Percentiles rank a stretch among this genome's conserved stretches.
Evolutionary conservation across 306 rosid genomes (phyloP).

Genomic region (Luffa acutangula): DNA sequence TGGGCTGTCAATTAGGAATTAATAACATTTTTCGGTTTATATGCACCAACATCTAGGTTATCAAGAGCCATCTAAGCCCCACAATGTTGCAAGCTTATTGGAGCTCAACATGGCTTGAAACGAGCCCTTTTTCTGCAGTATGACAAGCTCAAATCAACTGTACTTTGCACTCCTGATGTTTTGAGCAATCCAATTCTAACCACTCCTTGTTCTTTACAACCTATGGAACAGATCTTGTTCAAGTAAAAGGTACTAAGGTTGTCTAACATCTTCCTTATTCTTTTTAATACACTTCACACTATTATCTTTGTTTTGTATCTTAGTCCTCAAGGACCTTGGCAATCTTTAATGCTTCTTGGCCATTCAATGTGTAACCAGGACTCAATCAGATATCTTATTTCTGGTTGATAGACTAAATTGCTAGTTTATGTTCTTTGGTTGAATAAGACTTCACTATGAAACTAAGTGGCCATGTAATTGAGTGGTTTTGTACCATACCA

Average conservation of each 20-base stretch:
- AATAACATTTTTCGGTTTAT: background rate
- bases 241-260: no score
- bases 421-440: background rate
- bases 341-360: background rate
- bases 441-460: background rate
- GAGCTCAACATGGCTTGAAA: background rate
- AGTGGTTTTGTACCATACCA: background rate
- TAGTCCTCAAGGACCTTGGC: background rate
- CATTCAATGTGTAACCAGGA: background rate
- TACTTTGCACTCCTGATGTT: no score
- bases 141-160: background rate
- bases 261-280: background rate
- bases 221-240: no score
- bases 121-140: background rate
- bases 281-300: background rate
- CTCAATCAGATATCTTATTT: background rate
- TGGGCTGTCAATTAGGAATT: background rate
- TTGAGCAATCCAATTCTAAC: background rate
- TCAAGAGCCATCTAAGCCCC: background rate
- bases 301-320: background rate
- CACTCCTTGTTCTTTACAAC: no score
- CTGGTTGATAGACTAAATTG: background rate
- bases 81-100: background rate
- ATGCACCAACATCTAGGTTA: background rate
- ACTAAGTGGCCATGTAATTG: background rate